phyloP scores from a whole-genome alignment of 495 filamentous ascomycete species.

The Tuber umbilicatum region DNA sequence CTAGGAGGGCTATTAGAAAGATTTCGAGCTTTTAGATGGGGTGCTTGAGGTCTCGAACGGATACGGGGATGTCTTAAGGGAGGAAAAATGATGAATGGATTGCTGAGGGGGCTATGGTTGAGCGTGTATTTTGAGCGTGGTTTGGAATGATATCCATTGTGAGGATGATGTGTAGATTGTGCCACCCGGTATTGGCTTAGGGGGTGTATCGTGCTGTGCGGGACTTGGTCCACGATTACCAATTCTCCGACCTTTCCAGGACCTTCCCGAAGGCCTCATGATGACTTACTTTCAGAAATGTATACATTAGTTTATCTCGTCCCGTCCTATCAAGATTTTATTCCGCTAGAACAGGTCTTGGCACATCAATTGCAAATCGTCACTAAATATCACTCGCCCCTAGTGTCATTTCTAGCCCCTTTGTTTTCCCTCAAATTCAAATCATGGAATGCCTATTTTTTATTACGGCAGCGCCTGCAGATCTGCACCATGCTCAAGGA shows the following conservation, averaged over 20 bases:
- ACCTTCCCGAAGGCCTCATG: background rate
- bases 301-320: background rate
- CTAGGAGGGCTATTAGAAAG: conserved; percentile 73
- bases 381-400: background rate
- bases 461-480: background rate
- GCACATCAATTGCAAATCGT: background rate
- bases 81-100: background rate
- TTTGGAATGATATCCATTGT: background rate
- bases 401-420: background rate
- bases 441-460: background rate
- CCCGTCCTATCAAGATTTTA: background rate
- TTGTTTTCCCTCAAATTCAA: background rate
- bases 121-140: background rate
- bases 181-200: background rate
- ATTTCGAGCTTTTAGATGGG: conserved; percentile 50
- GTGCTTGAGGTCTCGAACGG: background rate
- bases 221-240: background rate
- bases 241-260: background rate
- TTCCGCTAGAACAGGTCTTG: background rate
- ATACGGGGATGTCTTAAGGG: background rate
- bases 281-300: background rate
- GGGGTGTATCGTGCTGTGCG: background rate
- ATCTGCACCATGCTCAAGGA: background rate
- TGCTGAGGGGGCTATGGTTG: background rate
- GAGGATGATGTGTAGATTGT: background rate